Conservation (phyloP, 1,284 basidiomycete species). For the Heterobasidion occidentale region DNA sequence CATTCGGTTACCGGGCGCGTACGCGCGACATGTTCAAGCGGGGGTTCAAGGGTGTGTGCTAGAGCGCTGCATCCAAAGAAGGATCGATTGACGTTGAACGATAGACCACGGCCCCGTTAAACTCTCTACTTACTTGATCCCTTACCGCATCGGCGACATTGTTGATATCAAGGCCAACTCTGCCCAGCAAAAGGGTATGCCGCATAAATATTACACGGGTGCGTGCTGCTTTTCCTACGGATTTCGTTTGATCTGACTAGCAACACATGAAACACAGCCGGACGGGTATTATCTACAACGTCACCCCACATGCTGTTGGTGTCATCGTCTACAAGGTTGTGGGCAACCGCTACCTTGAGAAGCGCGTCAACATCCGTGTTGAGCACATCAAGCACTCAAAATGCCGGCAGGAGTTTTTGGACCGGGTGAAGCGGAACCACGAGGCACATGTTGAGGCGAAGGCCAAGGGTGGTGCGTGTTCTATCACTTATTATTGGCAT, state of each 20-base stretch:
- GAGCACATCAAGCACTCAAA: constrained; percentile 99
- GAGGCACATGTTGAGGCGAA: constrained; percentile 80
- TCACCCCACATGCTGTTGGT: constrained; percentile 91
- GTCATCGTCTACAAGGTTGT: constrained; percentile 99
- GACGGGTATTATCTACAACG: constrained; percentile 98
- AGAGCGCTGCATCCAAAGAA: neutral
- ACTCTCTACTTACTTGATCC: constrained; percentile 88
- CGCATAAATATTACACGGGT: constrained; percentile 97
- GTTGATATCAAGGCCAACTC: constrained; percentile 99
- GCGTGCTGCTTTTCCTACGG: constrained; percentile 21
- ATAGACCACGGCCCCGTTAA: constrained; percentile 88
- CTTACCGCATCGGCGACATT: constrained; percentile 95
- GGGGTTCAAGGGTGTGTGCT: constrained; percentile 82
- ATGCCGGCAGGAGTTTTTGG: constrained; percentile 97
- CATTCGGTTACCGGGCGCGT: constrained; percentile 98
- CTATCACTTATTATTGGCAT: neutral
- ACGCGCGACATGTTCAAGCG: constrained; percentile 99
- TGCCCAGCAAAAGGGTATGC: constrained; percentile 99
- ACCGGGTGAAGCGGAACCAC: constrained; percentile 93
- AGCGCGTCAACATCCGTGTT: constrained; percentile 98
- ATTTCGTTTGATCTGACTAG: constrained; percentile 1
- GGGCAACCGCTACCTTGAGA: constrained; percentile 98
- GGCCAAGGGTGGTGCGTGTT: constrained; percentile 77
- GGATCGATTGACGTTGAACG: constrained; percentile 5
- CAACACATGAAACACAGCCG: constrained; percentile 41